phyloP scores from a whole-genome alignment of 2,329 filamentous ascomycete genomes.

The Stagonosporopsis rhizophila region DNA sequence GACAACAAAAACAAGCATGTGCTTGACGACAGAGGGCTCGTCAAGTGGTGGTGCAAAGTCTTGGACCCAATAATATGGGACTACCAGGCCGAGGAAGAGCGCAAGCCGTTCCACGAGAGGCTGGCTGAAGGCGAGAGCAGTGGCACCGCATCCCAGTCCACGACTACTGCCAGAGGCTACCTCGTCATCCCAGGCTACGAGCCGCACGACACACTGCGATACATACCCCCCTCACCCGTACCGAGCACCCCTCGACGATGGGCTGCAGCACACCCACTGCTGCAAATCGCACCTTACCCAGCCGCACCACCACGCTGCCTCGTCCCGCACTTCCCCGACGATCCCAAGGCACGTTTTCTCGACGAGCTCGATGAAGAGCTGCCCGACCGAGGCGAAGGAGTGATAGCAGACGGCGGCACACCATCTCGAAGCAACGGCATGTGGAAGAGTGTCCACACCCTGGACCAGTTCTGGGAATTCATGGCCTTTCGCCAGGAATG shows the following conservation, averaged over 20 bases:
- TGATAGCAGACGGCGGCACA: constrained; percentile 49
- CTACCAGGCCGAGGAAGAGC: constrained; percentile 53
- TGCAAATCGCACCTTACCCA: constrained; percentile 73
- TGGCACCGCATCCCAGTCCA: constrained; percentile 27
- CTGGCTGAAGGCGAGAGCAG: constrained; percentile 39
- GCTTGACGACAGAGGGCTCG: constrained; percentile 84
- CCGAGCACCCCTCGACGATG: constrained; percentile 53
- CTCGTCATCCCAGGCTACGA: constrained; percentile 89
- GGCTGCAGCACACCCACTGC: constrained; percentile 71
- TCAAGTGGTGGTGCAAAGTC: constrained; percentile 95
- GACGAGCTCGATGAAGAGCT: constrained; percentile 88
- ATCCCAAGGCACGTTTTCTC: constrained; percentile 90
- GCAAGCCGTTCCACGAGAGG: constrained; percentile 40
- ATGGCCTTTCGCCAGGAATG: constrained; percentile 98
- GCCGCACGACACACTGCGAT: constrained; percentile 76
- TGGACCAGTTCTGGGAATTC: constrained; percentile 98
- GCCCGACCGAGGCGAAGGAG: constrained; percentile 57
- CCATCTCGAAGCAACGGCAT: constrained; percentile 64
- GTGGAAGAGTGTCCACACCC: constrained; percentile 82
- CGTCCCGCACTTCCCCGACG: constrained; percentile 90
- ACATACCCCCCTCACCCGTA: constrained; percentile 67
- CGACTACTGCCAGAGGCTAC: constrained; percentile 70
- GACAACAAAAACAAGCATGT: constrained; percentile 89
- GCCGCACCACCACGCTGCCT: constrained; percentile 81
- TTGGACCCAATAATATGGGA: constrained; percentile 75